Base-by-base conservation (phyloP, 208 protist genomes). In the Acanthamoeba castellanii region DNA sequence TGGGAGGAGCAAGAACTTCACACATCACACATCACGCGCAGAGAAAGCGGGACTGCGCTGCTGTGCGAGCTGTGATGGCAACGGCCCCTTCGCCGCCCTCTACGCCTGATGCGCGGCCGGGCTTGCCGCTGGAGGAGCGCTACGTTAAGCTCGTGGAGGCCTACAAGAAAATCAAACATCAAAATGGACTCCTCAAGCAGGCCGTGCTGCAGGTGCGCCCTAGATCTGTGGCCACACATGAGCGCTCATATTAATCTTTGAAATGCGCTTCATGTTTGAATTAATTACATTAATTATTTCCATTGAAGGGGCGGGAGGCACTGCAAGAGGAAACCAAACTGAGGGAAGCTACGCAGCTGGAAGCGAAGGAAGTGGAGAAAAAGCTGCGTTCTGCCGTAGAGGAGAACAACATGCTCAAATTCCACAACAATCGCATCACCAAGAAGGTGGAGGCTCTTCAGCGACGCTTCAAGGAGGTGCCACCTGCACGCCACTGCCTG, bases 111-210 rank as follows among this genome's bases (percentile, higher is more conserved):
- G 20, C 74, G 74, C 74, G 74, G 74, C 82, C 82, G 7, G 82
- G 47, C 20, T 47, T 90, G 55, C 34, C 82, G 25, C 52, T 66
- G 52, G 82, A 90, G 82, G 82, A 90, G 82, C 82, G 82, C 7
- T 90, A 90, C 82, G n/a, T 11, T 14, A 90, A 90, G 55, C 55
- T 90, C 18, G 82, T 90, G 55, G 82, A 90, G 50, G 82, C 82
- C 82, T 90, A 90, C 52, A 90, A 90, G 82, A 90, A 90, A 66
- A 90, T 90, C 82, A 90, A 90, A 47, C 82, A 90, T 22, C 82
- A 90, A 90, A 90, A 90, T 68, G 47, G 32, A 1, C 82, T 90
- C n/a, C 57, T 90, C 55, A 90, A 90, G 57, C 82, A 90, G 42
- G 82, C 82, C 82, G 82, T 90, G 18, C 82, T 90, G 47, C 82